Percentiles rank a stretch among this genome's conserved stretches.
Conservation (phyloP, 331 rosid species). For the Rosa hybrid region DNA sequence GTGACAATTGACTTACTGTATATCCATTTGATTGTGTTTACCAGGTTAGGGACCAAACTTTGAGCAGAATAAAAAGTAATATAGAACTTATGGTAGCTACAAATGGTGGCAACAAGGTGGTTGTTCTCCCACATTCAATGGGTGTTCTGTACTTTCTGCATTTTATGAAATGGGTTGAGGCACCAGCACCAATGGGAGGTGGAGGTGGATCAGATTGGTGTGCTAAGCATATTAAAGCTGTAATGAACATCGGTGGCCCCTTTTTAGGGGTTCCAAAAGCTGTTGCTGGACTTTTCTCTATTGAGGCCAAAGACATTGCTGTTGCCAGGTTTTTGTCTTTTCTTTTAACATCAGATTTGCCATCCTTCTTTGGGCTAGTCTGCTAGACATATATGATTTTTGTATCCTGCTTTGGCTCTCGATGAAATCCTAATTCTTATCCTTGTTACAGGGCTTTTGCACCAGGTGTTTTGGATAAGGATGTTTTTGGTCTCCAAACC, state of each 20-base stretch:
- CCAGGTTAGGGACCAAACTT: conserved; percentile 83
- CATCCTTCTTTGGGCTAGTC: not conserved
- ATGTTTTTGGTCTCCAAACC: conserved; percentile 84
- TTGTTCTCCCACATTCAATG: conserved; percentile 95
- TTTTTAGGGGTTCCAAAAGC: conserved; percentile 96
- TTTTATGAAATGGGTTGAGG: conserved; percentile 98
- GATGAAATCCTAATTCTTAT: not conserved
- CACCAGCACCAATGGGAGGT: conserved; percentile 91
- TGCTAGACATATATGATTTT: not conserved
- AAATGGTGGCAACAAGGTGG: conserved; percentile 81
- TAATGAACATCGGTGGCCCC: conserved; percentile 90
- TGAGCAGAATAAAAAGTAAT: conserved; percentile 84
- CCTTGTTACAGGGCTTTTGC: conserved; percentile 73
- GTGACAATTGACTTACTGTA: not conserved
- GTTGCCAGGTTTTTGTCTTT: conserved; percentile 67
- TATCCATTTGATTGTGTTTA: conserved; percentile 12
- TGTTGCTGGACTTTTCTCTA: conserved; percentile 83
- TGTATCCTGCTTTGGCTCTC: conserved; percentile 2
- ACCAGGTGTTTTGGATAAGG: conserved; percentile 83
- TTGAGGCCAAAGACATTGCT: conserved; percentile 93
- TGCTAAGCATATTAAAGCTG: conserved; percentile 83
- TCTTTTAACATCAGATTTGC: not conserved
- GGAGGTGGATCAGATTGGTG: conserved; percentile 97
- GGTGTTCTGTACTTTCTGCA: conserved; percentile 91
- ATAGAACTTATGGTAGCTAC: conserved; percentile 90